Percentiles rank a stretch among this genome's conserved stretches.
phyloP scores from a whole-genome alignment of 1,284 basidiomycete species.

The Cystobasidium sp. region DNA sequence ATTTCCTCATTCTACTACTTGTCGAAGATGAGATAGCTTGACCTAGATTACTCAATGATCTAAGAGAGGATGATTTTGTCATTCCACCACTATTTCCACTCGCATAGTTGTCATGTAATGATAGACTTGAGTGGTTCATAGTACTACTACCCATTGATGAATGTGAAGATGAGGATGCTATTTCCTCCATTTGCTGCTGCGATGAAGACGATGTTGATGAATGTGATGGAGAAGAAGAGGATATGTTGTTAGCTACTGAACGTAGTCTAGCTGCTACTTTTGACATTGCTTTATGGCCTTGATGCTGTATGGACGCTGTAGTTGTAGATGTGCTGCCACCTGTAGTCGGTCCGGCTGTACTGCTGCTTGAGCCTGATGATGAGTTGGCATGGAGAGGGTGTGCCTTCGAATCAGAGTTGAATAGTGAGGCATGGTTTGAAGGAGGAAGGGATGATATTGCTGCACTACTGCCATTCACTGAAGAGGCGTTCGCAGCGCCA shows the following conservation, averaged over 20 bases:
- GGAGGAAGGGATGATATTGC: background rate
- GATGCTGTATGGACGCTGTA: background rate
- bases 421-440: no score
- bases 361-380: background rate
- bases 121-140: no score
- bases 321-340: background rate
- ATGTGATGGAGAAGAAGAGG: background rate
- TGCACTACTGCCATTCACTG: background rate
- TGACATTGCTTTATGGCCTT: background rate
- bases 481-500: background rate
- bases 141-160: no score
- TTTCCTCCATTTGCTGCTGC: background rate
- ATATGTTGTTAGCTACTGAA: slow-evolving; percentile 6
- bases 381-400: no score
- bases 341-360: background rate
- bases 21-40: slow-evolving; percentile 9
- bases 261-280: slow-evolving; percentile 2
- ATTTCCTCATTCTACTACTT: background rate
- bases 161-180: background rate
- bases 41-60: slow-evolving; percentile 9
- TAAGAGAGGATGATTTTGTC: slow-evolving; percentile 22
- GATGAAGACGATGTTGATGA: background rate
- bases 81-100: background rate
- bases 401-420: no score
- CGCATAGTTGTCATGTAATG: background rate